Percentiles rank a stretch among this genome's conserved stretches.
Evolutionary conservation across 805 yeast genomes (phyloP).

Genomic region (Candida sonorensis): DNA sequence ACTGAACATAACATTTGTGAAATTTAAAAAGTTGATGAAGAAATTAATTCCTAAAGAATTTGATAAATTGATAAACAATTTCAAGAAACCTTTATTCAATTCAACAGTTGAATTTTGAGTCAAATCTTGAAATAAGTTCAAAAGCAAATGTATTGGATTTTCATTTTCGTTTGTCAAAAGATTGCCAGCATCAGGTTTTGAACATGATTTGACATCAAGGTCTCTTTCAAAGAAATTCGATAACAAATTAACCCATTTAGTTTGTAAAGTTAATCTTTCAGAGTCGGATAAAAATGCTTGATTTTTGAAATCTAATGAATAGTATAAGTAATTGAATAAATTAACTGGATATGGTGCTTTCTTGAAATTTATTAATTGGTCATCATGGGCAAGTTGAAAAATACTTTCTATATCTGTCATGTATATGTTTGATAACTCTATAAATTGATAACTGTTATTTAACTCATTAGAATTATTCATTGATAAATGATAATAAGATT

Average conservation of each 20-base stretch:
- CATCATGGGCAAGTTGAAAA: constrained; percentile 19
- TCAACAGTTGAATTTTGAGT: constrained; percentile 17
- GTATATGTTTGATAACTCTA: constrained; percentile 13
- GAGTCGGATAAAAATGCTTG: constrained; percentile 12
- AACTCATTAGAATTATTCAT: constrained; percentile 14
- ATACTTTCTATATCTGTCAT: constrained; percentile 22
- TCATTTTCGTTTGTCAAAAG: constrained; percentile 33
- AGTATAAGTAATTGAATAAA: constrained; percentile 36
- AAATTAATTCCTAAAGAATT: constrained; percentile 19
- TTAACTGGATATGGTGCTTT: constrained; percentile 37
- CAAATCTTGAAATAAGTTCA: constrained; percentile 31
- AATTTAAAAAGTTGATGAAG: constrained; percentile 16
- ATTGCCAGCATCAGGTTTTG: constrained; percentile 35
- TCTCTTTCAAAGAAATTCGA: constrained; percentile 23
- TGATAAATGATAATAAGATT: constrained; percentile 31
- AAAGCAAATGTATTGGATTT: constrained; percentile 34
- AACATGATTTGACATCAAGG: constrained; percentile 7
- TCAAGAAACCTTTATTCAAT: constrained; percentile 20
- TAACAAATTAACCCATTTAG: constrained; percentile 33
- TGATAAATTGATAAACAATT: constrained; percentile 20
- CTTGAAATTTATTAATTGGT: constrained; percentile 26
- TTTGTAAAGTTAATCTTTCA: constrained; percentile 30
- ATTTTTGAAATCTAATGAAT: constrained; percentile 14
- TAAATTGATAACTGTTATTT: constrained; percentile 8
- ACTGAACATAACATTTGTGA: constrained; percentile 15